These are phyloP conservation scores for Mycena kentingensis DNA, from an alignment of 768 basidiomycete genomes.

Conservation along the genomic window DNA sequence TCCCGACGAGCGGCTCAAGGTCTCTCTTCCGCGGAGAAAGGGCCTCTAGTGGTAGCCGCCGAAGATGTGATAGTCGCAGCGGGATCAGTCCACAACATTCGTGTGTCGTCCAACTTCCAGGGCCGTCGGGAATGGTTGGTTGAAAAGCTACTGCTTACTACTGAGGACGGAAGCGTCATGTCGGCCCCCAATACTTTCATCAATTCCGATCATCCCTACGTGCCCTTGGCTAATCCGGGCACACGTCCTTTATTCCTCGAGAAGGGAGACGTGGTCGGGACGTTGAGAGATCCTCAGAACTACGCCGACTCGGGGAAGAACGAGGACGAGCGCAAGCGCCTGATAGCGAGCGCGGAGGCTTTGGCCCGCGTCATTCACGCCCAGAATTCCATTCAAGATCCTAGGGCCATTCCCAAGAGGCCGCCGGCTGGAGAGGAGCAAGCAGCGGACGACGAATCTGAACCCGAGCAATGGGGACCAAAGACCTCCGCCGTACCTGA, in stretches of 20 bases:
- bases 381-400: not conserved
- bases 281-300: not conserved
- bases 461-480: constrained; percentile 23
- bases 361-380: not conserved
- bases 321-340: not conserved
- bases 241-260: not conserved
- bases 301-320: not conserved
- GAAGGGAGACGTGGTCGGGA: constrained; percentile 1
- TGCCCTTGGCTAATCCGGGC: constrained; percentile 1
- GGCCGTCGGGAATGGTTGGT: constrained; percentile 20
- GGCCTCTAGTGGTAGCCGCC: constrained; percentile 1
- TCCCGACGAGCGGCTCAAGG: too few species aligned
- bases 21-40: too few species aligned
- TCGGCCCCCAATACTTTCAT: not conserved
- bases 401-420: too few species aligned
- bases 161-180: constrained; percentile 1
- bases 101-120: constrained; percentile 9
- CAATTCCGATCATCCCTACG: not conserved
- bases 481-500: constrained; percentile 27
- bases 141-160: constrained; percentile 20
- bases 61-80: not conserved
- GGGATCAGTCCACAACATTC: constrained; percentile 12
- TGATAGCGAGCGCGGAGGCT: constrained; percentile 3
- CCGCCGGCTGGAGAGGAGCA: not conserved
- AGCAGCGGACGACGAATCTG: constrained; percentile 4